phyloP scores from a whole-genome alignment of 768 basidiomycete genomes.

The Pulveroboletus sp. region DNA sequence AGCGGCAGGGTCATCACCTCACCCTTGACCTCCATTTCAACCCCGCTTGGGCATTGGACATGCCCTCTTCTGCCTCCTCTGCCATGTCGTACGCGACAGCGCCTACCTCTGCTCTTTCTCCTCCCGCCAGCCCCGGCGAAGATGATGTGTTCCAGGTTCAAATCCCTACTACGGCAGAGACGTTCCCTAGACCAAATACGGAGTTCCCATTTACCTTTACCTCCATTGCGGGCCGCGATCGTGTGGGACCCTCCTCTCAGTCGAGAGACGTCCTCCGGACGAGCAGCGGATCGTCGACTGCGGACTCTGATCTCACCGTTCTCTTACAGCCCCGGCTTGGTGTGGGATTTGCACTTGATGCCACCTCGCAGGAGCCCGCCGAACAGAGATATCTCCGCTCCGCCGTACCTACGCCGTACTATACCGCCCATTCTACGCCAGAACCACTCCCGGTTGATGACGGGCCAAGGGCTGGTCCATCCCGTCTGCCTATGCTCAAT shows the following conservation, averaged over 20 bases:
- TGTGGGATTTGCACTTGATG: slow-evolving; percentile 12
- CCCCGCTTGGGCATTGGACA: slow-evolving; percentile 14
- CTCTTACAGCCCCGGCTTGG: slow-evolving; percentile 8
- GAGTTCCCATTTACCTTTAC: slow-evolving; percentile 11
- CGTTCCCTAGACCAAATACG: slow-evolving; percentile 4
- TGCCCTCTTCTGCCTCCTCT: slow-evolving; percentile 16
- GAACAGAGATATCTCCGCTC: slow-evolving; percentile 20
- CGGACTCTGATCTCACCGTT: slow-evolving; percentile 23
- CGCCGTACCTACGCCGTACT: slow-evolving; percentile 29
- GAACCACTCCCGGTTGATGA: slow-evolving; percentile 20
- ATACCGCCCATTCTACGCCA: slow-evolving; percentile 31
- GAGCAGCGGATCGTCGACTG: slow-evolving; percentile 14
- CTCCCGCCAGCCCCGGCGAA: slow-evolving; percentile 8
- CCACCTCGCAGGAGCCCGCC: slow-evolving; percentile 5
- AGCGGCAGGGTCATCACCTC: slow-evolving; percentile 7
- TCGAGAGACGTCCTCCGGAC: not conserved
- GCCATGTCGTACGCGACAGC: slow-evolving; percentile 24
- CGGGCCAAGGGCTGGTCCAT: slow-evolving; percentile 24
- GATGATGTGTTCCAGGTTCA: slow-evolving; percentile 14
- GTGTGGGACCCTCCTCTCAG: slow-evolving; percentile 1
- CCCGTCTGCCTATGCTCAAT: slow-evolving; percentile 23
- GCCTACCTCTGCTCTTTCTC: slow-evolving; percentile 7
- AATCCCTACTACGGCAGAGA: not conserved
- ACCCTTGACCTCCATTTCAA: slow-evolving; percentile 25
- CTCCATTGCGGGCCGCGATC: slow-evolving; percentile 1